Evolutionary conservation across 345 rosid species (phyloP).

Genomic region (Raphanus raphanistrum): DNA sequence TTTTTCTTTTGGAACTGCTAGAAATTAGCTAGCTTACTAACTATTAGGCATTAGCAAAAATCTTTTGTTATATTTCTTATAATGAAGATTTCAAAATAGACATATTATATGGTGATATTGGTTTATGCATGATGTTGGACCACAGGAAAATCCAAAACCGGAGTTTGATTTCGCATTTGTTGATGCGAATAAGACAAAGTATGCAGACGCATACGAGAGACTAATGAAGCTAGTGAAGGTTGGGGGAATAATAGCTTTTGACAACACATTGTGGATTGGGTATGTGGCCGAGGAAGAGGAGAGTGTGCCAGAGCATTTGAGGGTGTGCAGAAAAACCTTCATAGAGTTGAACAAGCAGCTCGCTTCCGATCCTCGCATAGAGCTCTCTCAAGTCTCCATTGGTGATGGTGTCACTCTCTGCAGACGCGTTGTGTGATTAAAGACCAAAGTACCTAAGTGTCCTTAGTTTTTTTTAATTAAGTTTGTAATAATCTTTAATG

Average conservation of each 20-base stretch:
- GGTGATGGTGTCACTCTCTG: slow-evolving; percentile 77
- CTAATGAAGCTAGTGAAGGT: slow-evolving; percentile 46
- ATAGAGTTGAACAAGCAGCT: slow-evolving; percentile 50
- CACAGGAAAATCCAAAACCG: slow-evolving; percentile 7
- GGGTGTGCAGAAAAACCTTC: slow-evolving; percentile 26
- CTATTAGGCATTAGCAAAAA: not conserved
- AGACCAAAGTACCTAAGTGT: not conserved
- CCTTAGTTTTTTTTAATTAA: not conserved
- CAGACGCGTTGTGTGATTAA: slow-evolving; percentile 41
- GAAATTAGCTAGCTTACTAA: not conserved
- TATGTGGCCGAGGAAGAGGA: slow-evolving; percentile 40
- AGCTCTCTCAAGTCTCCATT: slow-evolving; percentile 53
- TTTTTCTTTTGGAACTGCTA: too few species aligned
- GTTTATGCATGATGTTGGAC: not conserved
- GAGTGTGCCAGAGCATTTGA: slow-evolving; percentile 26
- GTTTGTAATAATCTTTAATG: not conserved
- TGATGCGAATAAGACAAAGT: slow-evolving; percentile 51
- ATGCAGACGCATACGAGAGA: slow-evolving; percentile 38
- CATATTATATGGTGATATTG: not conserved
- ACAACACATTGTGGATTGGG: slow-evolving; percentile 50
- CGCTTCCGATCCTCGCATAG: slow-evolving; percentile 55
- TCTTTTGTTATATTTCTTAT: not conserved
- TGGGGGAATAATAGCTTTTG: slow-evolving; percentile 48
- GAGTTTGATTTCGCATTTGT: slow-evolving; percentile 49
- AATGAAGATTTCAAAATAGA: not conserved